Percentiles rank a stretch among this genome's conserved stretches.
These are phyloP conservation scores for Ogataea haglerorum DNA, from an alignment of 805 yeast genomes.

Conservation along the genomic window DNA sequence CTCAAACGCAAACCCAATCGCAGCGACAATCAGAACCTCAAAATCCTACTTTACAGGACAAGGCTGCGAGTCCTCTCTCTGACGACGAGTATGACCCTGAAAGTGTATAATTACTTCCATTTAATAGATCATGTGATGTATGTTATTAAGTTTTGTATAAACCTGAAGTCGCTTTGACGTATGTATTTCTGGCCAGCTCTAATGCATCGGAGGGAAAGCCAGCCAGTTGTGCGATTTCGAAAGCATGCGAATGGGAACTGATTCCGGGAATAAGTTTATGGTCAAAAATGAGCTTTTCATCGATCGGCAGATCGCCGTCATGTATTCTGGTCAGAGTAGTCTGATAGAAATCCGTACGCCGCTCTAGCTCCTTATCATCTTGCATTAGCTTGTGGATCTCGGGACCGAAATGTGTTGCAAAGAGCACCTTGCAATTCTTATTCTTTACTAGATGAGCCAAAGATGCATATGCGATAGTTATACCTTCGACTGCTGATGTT, in stretches of 20 bases:
- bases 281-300: slow-evolving; percentile 41
- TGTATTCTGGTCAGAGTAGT: slow-evolving; percentile 22
- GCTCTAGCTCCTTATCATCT: slow-evolving; percentile 26
- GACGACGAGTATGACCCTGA: slow-evolving; percentile 27
- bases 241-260: slow-evolving; percentile 71
- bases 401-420: slow-evolving; percentile 82
- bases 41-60: slow-evolving; percentile 14
- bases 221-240: slow-evolving; percentile 72
- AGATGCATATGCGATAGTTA: slow-evolving; percentile 80
- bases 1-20: slow-evolving; percentile 19
- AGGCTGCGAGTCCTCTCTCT: not conserved
- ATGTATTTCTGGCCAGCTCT: slow-evolving; percentile 42
- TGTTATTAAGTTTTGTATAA: not conserved
- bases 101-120: not conserved
- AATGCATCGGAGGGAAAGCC: slow-evolving; percentile 70
- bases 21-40: slow-evolving; percentile 7
- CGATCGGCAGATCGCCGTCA: slow-evolving; percentile 21
- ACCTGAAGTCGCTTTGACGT: slow-evolving; percentile 13
- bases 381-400: slow-evolving; percentile 45
- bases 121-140: not conserved
- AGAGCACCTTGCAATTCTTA: slow-evolving; percentile 69
- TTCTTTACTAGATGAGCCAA: slow-evolving; percentile 49
- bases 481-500: slow-evolving; percentile 80
- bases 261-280: slow-evolving; percentile 64
- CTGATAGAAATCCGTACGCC: slow-evolving; percentile 26